Evolutionary conservation across 2,329 filamentous ascomycete genomes (phyloP).

Genomic region (Cercospora beticola): DNA sequence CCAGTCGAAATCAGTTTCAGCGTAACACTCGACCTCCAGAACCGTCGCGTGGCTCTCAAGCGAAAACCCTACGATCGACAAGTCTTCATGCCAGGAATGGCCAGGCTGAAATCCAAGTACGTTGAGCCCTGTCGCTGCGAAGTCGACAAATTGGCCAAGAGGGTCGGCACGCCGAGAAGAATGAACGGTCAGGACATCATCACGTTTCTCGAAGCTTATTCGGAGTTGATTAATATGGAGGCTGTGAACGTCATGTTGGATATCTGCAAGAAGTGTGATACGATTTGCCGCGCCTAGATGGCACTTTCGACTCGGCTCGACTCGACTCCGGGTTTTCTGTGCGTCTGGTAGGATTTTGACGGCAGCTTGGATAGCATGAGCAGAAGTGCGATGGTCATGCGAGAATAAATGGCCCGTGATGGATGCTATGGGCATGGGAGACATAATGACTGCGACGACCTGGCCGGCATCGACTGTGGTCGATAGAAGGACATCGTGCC

Average conservation of each 20-base stretch:
- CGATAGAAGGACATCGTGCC: not conserved
- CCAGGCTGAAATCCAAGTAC: constrained; percentile 4
- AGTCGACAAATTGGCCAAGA: not conserved
- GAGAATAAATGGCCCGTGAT: not conserved
- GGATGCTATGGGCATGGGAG: not conserved
- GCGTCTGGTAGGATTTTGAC: not conserved
- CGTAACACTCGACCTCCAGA: not conserved
- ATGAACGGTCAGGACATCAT: constrained; percentile 2
- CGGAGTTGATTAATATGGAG: constrained; percentile 1
- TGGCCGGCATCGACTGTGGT: not conserved
- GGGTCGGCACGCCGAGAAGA: not conserved
- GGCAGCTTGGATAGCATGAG: not conserved
- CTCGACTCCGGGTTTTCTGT: not conserved
- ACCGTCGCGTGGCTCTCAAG: not conserved
- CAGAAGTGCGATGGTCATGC: not conserved
- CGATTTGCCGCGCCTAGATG: constrained; percentile 3
- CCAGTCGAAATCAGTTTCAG: not conserved
- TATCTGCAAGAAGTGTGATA: constrained; percentile 12
- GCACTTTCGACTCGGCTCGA: not conserved
- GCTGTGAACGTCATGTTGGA: constrained; percentile 6
- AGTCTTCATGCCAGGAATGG: not conserved
- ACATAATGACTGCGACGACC: not conserved
- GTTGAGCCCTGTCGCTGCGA: constrained; percentile 9
- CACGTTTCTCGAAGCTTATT: constrained; percentile 3
- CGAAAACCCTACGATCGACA: not conserved